phyloP scores from a whole-genome alignment of 139 green algal species.

The Chlamydomonas asymmetrica region DNA sequence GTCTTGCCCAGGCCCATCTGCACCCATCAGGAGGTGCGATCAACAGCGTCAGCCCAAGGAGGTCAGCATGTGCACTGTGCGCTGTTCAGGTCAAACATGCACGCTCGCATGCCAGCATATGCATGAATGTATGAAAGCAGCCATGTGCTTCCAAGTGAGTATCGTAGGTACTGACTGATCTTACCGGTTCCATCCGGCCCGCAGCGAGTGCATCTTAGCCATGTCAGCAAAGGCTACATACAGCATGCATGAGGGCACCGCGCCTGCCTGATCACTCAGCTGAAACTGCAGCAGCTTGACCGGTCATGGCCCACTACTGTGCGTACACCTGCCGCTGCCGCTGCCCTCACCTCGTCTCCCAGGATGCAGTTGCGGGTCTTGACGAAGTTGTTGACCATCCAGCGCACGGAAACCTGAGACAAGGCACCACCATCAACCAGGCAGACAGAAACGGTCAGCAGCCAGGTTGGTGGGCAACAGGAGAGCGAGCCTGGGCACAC shows the following conservation, averaged over 20 bases:
- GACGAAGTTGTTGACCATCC: conserved; percentile 77
- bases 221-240: too few species aligned
- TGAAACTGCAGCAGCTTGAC: not conserved
- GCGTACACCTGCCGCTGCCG: not conserved
- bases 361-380: conserved; percentile 78
- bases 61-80: not conserved
- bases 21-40: too few species aligned
- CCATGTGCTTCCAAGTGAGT: not conserved
- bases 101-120: not conserved
- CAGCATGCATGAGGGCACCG: too few species aligned
- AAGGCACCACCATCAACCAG: conserved; percentile 7
- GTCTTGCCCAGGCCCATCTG: conserved; percentile 97
- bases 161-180: too few species aligned
- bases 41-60: not conserved
- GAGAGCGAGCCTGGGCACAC: not conserved
- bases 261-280: not conserved
- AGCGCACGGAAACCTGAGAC: conserved; percentile 55
- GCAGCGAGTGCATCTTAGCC: too few species aligned
- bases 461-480: not conserved
- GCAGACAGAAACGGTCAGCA: not conserved
- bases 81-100: not conserved
- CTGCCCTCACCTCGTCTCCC: conserved; percentile 78
- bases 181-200: too few species aligned
- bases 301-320: not conserved
- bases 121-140: not conserved